Conservation (phyloP, 1,284 basidiomycete species). For the Sporisorium exsertum region DNA sequence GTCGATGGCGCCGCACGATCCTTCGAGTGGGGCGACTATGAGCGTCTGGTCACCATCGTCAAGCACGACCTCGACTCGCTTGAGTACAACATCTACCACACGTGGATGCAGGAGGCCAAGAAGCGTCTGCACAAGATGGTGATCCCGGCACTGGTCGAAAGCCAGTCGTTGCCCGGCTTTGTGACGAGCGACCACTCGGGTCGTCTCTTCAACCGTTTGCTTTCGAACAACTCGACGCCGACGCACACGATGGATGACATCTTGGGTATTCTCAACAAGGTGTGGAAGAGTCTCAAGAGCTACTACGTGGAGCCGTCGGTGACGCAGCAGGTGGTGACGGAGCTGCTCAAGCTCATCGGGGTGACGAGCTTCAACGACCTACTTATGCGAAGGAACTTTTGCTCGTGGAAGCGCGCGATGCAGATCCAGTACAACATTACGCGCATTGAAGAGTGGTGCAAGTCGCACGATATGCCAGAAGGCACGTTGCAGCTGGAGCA, state of each 20-base stretch:
- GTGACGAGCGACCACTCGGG: constrained; percentile 94
- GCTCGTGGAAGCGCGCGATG: constrained; percentile 93
- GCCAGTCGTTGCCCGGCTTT: constrained; percentile 96
- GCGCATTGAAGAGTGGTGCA: constrained; percentile 86
- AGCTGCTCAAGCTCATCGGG: constrained; percentile 94
- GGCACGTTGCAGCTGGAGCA: constrained; percentile 97
- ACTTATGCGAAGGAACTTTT: constrained; percentile 98
- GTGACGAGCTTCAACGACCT: constrained; percentile 99
- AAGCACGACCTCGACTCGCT: constrained; percentile 98
- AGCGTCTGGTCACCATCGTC: constrained; percentile 93
- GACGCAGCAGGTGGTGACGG: constrained; percentile 94
- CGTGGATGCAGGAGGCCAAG: constrained; percentile 99
- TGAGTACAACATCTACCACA: constrained; percentile 99
- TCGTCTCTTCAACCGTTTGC: constrained; percentile 90
- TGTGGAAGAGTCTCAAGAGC: constrained; percentile 97
- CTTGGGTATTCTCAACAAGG: constrained; percentile 94
- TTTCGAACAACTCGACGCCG: constrained; percentile 81
- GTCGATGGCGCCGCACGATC: constrained; percentile 86
- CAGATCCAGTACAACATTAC: constrained; percentile 70
- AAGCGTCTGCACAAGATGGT: constrained; percentile 97
- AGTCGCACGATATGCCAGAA: constrained; percentile 89
- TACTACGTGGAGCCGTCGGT: constrained; percentile 99
- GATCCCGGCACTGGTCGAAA: constrained; percentile 96
- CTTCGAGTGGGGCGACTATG: constrained; percentile 97
- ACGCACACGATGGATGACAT: constrained; percentile 99